Conservation (phyloP, 148 eudicot genomes). For the Silene uniflora region DNA sequence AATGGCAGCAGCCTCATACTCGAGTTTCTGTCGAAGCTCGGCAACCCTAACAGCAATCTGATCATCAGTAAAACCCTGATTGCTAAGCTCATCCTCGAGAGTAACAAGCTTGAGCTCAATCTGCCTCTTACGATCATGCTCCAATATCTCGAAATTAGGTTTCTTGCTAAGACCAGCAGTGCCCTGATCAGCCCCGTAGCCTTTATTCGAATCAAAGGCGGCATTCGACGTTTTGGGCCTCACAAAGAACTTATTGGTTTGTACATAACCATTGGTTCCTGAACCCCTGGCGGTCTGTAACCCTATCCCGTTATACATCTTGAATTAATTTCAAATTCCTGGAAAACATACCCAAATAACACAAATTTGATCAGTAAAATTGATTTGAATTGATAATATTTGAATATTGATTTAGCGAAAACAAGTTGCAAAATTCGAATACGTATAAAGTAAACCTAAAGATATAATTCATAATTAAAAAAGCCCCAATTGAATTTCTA, state of each 20-base stretch:
- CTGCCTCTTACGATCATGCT: constrained; percentile 94
- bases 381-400: not conserved
- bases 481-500: no score
- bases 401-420: not conserved
- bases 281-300: constrained; percentile 84
- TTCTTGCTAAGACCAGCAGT: constrained; percentile 59
- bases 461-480: no score
- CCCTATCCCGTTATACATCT: constrained; percentile 95
- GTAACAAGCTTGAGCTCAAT: constrained; percentile 78
- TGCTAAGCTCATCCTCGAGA: constrained; percentile 66
- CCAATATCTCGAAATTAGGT: constrained; percentile 72
- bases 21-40: constrained; percentile 56
- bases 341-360: not conserved
- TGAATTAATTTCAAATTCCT: constrained; percentile 14
- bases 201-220: constrained; percentile 37
- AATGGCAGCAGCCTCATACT: constrained; percentile 44
- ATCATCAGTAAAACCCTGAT: constrained; percentile 74
- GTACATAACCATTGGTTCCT: constrained; percentile 89
- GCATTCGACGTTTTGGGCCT: constrained; percentile 45
- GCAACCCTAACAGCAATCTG: constrained; percentile 65
- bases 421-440: no score
- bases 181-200: constrained; percentile 62
- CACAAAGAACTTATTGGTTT: constrained; percentile 70
- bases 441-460: no score
- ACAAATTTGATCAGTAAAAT: not conserved